Percentiles rank a stretch among this genome's conserved stretches.
These are phyloP conservation scores for Castanospermum australe DNA, from an alignment of 306 rosid genomes.

Conservation along the genomic window DNA sequence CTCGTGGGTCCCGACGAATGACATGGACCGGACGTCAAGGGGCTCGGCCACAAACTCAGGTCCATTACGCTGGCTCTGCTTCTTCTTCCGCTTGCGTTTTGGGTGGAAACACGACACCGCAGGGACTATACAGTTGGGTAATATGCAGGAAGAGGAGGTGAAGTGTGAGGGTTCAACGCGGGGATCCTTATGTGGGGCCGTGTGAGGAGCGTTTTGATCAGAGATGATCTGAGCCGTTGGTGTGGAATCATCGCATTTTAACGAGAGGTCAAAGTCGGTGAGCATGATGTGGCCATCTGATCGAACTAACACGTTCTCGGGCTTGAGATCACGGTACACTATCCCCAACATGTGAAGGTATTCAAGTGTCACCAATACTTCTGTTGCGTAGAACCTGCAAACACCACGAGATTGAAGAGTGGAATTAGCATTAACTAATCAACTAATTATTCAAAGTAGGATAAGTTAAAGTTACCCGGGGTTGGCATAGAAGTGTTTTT, in stretches of 20 bases:
- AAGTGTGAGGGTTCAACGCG: conserved; percentile 31
- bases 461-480: neutral
- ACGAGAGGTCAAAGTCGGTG: conserved; percentile 64
- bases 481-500: neutral
- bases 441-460: neutral
- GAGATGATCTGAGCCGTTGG: conserved; percentile 52
- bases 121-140: conserved; percentile 59
- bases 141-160: conserved; percentile 51
- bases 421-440: conserved; percentile 3
- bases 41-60: conserved; percentile 64
- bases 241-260: conserved; percentile 46
- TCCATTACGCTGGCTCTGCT: conserved; percentile 35
- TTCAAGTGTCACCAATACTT: conserved; percentile 75
- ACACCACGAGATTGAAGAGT: neutral
- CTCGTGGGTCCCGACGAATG: conserved; percentile 67
- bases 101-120: conserved; percentile 58
- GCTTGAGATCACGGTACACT: conserved; percentile 84
- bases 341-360: conserved; percentile 96
- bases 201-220: conserved; percentile 33
- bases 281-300: conserved; percentile 87
- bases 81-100: conserved; percentile 62
- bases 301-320: conserved; percentile 76
- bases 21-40: conserved; percentile 55
- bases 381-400: conserved; percentile 77
- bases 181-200: conserved; percentile 34